These are phyloP conservation scores for Mucor piriformis DNA, from an alignment of 371 early-diverging fungal species.

Conservation along the genomic window DNA sequence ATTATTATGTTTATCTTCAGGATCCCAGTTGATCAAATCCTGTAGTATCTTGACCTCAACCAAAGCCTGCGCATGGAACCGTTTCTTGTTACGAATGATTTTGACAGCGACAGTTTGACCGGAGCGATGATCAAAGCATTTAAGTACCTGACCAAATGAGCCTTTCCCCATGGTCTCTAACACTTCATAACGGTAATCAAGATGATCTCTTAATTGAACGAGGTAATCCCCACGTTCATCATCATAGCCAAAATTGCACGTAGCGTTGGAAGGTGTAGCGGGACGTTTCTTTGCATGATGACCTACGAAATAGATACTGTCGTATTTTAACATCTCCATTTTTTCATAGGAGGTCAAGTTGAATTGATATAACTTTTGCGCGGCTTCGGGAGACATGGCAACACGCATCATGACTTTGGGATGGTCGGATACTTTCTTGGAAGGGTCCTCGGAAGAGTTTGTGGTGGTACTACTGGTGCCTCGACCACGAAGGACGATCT, in stretches of 20 bases:
- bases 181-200: constrained; percentile 84
- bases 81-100: constrained; percentile 86
- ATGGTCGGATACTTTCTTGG: constrained; percentile 1
- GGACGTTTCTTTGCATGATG: constrained; percentile 64
- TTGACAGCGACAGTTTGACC: constrained; percentile 85
- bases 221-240: constrained; percentile 86
- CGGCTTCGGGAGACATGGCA: constrained; percentile 54
- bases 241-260: constrained; percentile 78
- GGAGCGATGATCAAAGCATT: constrained; percentile 78
- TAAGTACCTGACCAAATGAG: constrained; percentile 90
- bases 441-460: background rate
- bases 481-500: constrained; percentile 26
- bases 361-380: constrained; percentile 63
- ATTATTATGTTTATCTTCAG: constrained; percentile 63
- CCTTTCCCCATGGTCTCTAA: constrained; percentile 85
- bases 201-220: constrained; percentile 75
- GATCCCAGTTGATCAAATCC: constrained; percentile 64
- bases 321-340: constrained; percentile 78
- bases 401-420: constrained; percentile 33
- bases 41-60: constrained; percentile 86
- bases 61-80: constrained; percentile 86
- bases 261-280: constrained; percentile 45
- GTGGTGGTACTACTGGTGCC: constrained; percentile 4
- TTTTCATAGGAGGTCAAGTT: constrained; percentile 81
- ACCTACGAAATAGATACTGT: constrained; percentile 87